These are phyloP conservation scores for Aurantiochytrium sp. DNA, from an alignment of 108 stramenopile species.

Conservation along the genomic window DNA sequence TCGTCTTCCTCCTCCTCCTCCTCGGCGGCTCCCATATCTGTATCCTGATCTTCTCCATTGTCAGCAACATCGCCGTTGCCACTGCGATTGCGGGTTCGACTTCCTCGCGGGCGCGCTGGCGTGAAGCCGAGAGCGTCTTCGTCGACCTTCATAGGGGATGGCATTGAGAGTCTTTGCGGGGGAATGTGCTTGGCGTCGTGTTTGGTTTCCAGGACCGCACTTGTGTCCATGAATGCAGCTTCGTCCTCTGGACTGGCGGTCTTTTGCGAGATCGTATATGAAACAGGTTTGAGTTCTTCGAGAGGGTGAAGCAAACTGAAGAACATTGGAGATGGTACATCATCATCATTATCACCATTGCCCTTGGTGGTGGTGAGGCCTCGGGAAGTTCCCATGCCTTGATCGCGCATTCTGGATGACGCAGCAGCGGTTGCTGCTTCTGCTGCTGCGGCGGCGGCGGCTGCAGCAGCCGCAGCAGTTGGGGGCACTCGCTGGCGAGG, in stretches of 20 bases:
- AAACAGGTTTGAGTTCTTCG: slow-evolving; percentile 17
- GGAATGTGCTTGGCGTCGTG: background rate
- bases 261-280: background rate
- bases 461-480: too few relatives aligned
- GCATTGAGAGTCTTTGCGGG: background rate
- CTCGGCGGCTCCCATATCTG: too few relatives aligned
- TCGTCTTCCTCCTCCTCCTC: background rate
- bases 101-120: background rate
- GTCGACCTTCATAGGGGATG: background rate
- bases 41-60: too few relatives aligned
- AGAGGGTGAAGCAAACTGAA: slow-evolving; percentile 13
- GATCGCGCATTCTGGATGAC: too few relatives aligned
- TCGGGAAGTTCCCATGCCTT: too few relatives aligned
- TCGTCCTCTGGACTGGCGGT: background rate
- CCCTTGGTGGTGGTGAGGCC: too few relatives aligned
- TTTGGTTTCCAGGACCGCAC: too few relatives aligned
- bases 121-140: background rate
- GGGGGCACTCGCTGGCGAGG: too few relatives aligned
- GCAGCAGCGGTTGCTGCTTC: too few relatives aligned
- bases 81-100: too few relatives aligned
- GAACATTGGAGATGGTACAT: background rate
- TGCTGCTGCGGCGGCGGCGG: too few relatives aligned
- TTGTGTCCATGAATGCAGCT: background rate
- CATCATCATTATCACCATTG: background rate
- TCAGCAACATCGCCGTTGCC: too few relatives aligned